Base-by-base conservation (phyloP, 2,329 filamentous ascomycete genomes). In the Volutella citrinella region DNA sequence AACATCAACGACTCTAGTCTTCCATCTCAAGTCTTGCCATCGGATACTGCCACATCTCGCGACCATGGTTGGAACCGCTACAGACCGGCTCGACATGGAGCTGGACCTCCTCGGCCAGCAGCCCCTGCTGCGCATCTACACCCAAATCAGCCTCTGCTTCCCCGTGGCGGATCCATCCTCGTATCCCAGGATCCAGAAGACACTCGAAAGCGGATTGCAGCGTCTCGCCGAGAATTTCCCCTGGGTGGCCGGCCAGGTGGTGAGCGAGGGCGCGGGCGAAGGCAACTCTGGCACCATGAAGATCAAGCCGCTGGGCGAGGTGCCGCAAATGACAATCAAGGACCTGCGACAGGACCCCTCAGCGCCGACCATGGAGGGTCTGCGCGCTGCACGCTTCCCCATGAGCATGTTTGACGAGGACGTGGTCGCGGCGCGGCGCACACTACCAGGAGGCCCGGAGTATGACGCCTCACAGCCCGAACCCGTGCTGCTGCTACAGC, bases 361-460 rank as follows among this genome's bases (percentile, higher is more conserved):
- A 4, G 46, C 59, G 4, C 60, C 66, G 1, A 61, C 59, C 0
- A 63, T 72, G 53, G 49, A 62, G 4, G 47, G 43, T 1, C 46
- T 76, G 13, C 46, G 53, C 21, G 30, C 49, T 8, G 59, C 62
- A 1, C 43, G 54, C 1, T 76, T 67, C 19, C 72, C 74, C 0
- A 61, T 72, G 35, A 46, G 46, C 19, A 67, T 76, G 64, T 56
- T 78, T 6, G 65, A 72, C 28, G 71, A 72, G 43, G 46, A 48
- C 13, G 22, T 61, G 7, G 45, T 74, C 35, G 63, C 64, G 3
- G 64, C 70, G 0, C 54, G 56, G 13, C 63, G 54, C 7, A 71
- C 67, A 0, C 36, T 74, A 0, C 56, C 63, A 1, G 26, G 40
- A 22, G 48, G 54, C 0, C 53, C 45, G 2, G 35, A 50, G 10